phyloP scores from a whole-genome alignment of 2,329 filamentous ascomycete genomes.

The Saccharata proteae region DNA sequence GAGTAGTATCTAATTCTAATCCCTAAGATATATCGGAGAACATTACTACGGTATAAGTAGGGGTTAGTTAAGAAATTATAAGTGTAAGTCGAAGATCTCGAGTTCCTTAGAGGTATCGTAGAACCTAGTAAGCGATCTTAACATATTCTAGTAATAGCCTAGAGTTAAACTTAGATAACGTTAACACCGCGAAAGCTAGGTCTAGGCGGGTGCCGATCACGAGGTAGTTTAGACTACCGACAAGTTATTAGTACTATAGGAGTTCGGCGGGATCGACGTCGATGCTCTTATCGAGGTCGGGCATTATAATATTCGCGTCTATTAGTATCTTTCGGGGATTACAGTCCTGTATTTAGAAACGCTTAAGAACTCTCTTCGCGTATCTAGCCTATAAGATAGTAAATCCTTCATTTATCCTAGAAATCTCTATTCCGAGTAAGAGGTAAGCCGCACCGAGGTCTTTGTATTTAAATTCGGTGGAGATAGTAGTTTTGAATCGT shows the following conservation, averaged over 20 bases:
- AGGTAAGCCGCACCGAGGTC: slow-evolving; percentile 6
- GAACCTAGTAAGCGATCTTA: background rate
- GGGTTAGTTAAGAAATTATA: background rate
- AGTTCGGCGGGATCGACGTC: slow-evolving; percentile 1
- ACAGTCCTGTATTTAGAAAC: slow-evolving; percentile 4
- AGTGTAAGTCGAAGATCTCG: slow-evolving; percentile 3
- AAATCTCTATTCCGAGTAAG: slow-evolving; percentile 8
- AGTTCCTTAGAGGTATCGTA: too few species aligned
- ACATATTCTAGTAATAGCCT: slow-evolving; percentile 6
- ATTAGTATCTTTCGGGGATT: slow-evolving; percentile 6
- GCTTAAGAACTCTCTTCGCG: background rate
- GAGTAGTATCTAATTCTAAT: slow-evolving; percentile 7
- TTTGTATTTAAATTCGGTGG: slow-evolving; percentile 7
- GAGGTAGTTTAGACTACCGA: slow-evolving; percentile 10
- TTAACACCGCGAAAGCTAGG: slow-evolving; percentile 4
- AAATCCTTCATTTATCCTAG: slow-evolving; percentile 1
- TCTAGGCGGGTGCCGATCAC: slow-evolving; percentile 4
- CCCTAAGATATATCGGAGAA: slow-evolving; percentile 8
- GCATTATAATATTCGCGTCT: slow-evolving; percentile 6
- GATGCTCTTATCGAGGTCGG: background rate
- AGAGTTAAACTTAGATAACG: slow-evolving; percentile 6
- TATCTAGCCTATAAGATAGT: slow-evolving; percentile 6
- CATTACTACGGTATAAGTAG: slow-evolving; percentile 2
- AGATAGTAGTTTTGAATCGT: background rate
- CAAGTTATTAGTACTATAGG: slow-evolving; percentile 3